These are phyloP conservation scores for Theobroma grandiflorum DNA, from an alignment of 441 rosid species.

Conservation along the genomic window DNA sequence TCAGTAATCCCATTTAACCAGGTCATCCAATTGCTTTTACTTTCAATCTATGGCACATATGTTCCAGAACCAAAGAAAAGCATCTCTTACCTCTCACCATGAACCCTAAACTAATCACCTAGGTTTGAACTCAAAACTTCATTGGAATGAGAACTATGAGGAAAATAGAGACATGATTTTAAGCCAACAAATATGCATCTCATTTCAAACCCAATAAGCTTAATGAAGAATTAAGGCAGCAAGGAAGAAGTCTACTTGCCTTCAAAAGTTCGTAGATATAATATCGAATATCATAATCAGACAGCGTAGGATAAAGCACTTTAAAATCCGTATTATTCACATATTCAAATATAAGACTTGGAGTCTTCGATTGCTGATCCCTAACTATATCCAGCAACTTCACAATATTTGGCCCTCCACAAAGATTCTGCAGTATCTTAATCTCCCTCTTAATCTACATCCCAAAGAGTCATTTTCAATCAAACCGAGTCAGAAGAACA, in stretches of 20 bases:
- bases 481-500: background rate
- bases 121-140: slow-evolving; percentile 1
- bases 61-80: background rate
- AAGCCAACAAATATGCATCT: background rate
- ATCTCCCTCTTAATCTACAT: slow-evolving; percentile 98
- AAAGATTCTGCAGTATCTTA: slow-evolving; percentile 95
- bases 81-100: background rate
- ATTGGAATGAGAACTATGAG: background rate
- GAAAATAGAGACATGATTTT: background rate
- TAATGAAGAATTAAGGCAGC: slow-evolving; percentile 12
- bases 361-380: slow-evolving; percentile 99
- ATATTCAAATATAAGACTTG: slow-evolving; percentile 93
- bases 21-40: background rate
- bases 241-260: slow-evolving; percentile 48
- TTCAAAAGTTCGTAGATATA: slow-evolving; percentile 92
- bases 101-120: background rate
- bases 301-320: slow-evolving; percentile 91
- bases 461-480: slow-evolving; percentile 12
- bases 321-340: slow-evolving; percentile 96
- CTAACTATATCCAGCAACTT: slow-evolving; percentile 96
- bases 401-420: slow-evolving; percentile 97
- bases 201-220: background rate
- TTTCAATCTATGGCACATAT: background rate
- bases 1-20: background rate
- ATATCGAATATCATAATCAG: slow-evolving; percentile 90